These are phyloP conservation scores for Tetrapisispora fleetii DNA, from an alignment of 805 yeast species.

Conservation along the genomic window DNA sequence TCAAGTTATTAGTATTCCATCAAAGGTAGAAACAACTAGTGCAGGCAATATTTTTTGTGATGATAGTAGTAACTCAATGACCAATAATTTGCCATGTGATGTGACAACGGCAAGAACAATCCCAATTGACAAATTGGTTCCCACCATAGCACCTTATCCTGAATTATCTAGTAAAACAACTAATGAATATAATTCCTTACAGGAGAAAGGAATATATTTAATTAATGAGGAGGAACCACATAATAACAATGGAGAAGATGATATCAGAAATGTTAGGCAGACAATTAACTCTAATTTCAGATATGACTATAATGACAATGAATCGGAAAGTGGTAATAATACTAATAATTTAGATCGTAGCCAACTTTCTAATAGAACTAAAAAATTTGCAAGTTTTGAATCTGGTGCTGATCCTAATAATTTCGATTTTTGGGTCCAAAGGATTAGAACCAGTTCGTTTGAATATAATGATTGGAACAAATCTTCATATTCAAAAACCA, in stretches of 20 bases:
- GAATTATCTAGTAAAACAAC: conserved; percentile 15
- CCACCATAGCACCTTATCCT: conserved; percentile 26
- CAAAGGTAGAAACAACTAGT: conserved; percentile 11
- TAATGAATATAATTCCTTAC: conserved; percentile 7
- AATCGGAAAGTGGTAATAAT: background rate
- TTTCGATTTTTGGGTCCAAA: background rate
- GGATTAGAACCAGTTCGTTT: background rate
- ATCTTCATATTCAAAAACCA: background rate
- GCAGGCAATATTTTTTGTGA: conserved; percentile 1
- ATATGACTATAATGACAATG: background rate
- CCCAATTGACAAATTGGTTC: conserved; percentile 23
- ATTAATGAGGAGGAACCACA: background rate
- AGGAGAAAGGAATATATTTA: conserved; percentile 3
- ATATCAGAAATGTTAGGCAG: background rate
- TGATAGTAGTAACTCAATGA: background rate
- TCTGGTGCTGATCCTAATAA: background rate
- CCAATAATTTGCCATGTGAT: conserved; percentile 11
- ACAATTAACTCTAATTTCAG: background rate
- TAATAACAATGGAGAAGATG: background rate
- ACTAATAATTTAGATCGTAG: background rate
- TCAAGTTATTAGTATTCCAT: conserved; percentile 64
- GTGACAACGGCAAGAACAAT: conserved; percentile 24
- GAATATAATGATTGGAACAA: background rate
- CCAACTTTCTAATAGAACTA: background rate
- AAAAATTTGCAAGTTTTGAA: background rate